Percentiles rank a stretch among this genome's conserved stretches.
phyloP scores from a whole-genome alignment of 495 filamentous ascomycete genomes.

The Jackrogersella multiformis region DNA sequence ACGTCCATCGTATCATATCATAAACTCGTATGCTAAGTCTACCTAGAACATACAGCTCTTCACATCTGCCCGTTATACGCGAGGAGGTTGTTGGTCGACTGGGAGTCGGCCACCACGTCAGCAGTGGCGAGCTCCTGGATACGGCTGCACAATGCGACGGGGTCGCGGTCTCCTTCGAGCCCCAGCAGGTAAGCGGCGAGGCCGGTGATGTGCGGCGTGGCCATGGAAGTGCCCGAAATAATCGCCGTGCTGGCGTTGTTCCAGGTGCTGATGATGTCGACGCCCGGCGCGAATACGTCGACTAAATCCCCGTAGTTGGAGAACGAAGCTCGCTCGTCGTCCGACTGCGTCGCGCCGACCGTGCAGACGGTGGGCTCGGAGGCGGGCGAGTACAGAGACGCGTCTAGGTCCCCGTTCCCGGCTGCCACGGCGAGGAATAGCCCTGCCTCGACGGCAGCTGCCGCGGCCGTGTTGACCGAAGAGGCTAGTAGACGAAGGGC shows the following conservation, averaged over 20 bases:
- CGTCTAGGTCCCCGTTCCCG: slow-evolving; percentile 50
- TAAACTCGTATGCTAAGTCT: not conserved
- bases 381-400: slow-evolving; percentile 54
- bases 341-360: slow-evolving; percentile 56
- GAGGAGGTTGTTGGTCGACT: slow-evolving; percentile 42
- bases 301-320: slow-evolving; percentile 63
- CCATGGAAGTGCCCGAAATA: slow-evolving; percentile 64
- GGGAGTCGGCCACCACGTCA: slow-evolving; percentile 33
- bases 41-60: not conserved
- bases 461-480: slow-evolving; percentile 53
- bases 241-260: slow-evolving; percentile 50
- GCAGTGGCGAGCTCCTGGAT: slow-evolving; percentile 48
- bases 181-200: slow-evolving; percentile 59
- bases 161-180: slow-evolving; percentile 44
- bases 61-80: slow-evolving; percentile 43
- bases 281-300: slow-evolving; percentile 57
- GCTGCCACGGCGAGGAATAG: slow-evolving; percentile 57
- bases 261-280: slow-evolving; percentile 48
- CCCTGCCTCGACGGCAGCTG: slow-evolving; percentile 51
- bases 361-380: slow-evolving; percentile 61
- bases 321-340: slow-evolving; percentile 57
- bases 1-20: slow-evolving; percentile 1
- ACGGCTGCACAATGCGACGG: slow-evolving; percentile 43
- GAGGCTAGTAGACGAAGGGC: slow-evolving; percentile 50
- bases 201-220: slow-evolving; percentile 62